phyloP scores from a whole-genome alignment of 441 rosid species.

The Syzygium malaccense region DNA sequence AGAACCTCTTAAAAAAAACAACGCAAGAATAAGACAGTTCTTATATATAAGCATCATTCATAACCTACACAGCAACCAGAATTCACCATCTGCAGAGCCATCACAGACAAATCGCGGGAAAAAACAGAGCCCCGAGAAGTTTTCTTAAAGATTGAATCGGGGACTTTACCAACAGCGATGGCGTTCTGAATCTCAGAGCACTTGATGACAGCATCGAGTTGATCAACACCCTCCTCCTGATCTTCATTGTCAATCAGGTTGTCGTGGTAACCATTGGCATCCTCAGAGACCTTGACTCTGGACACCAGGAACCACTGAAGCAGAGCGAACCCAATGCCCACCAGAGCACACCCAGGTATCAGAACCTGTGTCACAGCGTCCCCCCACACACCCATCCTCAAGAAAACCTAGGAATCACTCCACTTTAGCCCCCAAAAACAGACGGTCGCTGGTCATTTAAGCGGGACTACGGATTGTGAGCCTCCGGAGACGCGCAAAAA shows the following conservation, averaged over 20 bases:
- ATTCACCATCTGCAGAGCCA: background rate
- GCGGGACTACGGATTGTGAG: background rate
- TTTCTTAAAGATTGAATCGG: background rate
- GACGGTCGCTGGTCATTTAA: background rate
- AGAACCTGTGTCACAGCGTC: slow-evolving; percentile 29
- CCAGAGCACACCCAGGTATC: slow-evolving; percentile 26
- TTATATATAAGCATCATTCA: background rate
- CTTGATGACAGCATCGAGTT: slow-evolving; percentile 26
- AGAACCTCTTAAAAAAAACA: background rate
- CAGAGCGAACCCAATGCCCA: slow-evolving; percentile 40
- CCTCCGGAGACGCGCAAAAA: background rate
- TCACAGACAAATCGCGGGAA: background rate
- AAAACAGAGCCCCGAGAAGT: background rate
- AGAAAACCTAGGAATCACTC: background rate
- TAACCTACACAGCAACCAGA: background rate
- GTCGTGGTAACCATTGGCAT: slow-evolving; percentile 11
- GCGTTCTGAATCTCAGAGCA: slow-evolving; percentile 47
- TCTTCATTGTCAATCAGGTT: slow-evolving; percentile 23
- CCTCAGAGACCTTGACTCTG: slow-evolving; percentile 21
- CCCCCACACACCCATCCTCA: slow-evolving; percentile 20
- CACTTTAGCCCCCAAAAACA: background rate
- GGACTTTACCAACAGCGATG: slow-evolving; percentile 35
- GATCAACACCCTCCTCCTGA: slow-evolving; percentile 29
- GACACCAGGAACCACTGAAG: slow-evolving; percentile 43
- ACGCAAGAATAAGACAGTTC: background rate